Percentiles rank a stretch among this genome's conserved stretches.
Conservation (phyloP, 2,329 filamentous ascomycete genomes). For the Leptographium lundbergii region DNA sequence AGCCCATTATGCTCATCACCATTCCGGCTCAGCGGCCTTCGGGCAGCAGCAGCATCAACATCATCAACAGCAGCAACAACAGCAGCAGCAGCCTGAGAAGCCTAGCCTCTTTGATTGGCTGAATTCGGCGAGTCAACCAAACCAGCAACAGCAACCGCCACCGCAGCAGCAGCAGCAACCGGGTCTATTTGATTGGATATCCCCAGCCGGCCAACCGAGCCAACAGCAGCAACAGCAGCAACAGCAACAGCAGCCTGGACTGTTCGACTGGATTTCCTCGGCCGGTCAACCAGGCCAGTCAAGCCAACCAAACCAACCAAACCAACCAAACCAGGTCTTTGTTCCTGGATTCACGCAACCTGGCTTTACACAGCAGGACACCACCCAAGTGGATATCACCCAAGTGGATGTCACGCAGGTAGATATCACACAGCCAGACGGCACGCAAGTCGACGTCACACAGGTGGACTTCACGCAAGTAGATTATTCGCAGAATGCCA, state of each 20-base stretch:
- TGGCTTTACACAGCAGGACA: neutral
- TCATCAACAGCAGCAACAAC: neutral
- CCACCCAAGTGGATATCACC: neutral
- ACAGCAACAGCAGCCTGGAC: neutral
- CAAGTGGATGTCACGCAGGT: neutral
- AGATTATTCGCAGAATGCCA: neutral
- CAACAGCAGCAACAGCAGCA: neutral
- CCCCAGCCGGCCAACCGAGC: neutral
- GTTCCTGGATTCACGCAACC: neutral
- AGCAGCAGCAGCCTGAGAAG: neutral
- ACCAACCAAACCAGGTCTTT: neutral
- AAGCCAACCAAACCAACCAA: neutral
- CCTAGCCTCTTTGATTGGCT: neutral
- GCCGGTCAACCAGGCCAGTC: neutral
- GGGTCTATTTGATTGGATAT: neutral
- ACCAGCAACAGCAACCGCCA: neutral
- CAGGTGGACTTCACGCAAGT: neutral
- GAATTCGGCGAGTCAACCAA: neutral
- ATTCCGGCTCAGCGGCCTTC: neutral
- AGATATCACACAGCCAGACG: neutral
- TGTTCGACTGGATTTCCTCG: neutral
- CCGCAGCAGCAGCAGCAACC: neutral
- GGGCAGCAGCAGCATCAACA: neutral
- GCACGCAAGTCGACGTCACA: neutral
- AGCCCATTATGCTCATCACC: neutral